Evolutionary conservation across 1,284 basidiomycete species (phyloP).

Genomic region (Fomitopsis pinicola): DNA sequence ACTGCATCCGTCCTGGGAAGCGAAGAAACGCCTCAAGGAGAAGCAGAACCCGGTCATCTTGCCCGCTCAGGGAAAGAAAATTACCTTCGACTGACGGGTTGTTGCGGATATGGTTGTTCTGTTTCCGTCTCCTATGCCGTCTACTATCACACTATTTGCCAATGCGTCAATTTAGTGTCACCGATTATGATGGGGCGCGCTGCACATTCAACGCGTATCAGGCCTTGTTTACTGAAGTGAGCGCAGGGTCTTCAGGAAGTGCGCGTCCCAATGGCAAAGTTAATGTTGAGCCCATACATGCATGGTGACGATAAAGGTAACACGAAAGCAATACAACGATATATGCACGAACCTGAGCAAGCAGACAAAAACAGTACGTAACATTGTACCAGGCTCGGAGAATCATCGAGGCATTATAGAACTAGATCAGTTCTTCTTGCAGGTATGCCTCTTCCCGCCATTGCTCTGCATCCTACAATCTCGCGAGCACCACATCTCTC

Average conservation of each 20-base stretch:
- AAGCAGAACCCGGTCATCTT: slow-evolving; percentile 50
- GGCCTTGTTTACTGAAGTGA: too few species aligned
- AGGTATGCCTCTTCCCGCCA: slow-evolving; percentile 43
- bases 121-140: background rate
- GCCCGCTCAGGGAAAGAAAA: slow-evolving; percentile 63
- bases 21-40: slow-evolving; percentile 77
- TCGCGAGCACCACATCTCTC: slow-evolving; percentile 66
- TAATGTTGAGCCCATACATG: too few species aligned
- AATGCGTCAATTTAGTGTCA: too few species aligned
- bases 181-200: too few species aligned
- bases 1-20: slow-evolving; percentile 92
- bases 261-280: too few species aligned
- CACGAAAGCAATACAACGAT: background rate
- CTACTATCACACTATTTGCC: too few species aligned
- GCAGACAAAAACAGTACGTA: background rate
- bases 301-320: background rate
- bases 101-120: background rate
- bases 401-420: background rate
- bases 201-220: too few species aligned
- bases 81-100: slow-evolving; percentile 43
- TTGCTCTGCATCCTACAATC: slow-evolving; percentile 50
- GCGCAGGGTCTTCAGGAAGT: too few species aligned
- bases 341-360: background rate
- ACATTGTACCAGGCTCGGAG: background rate
- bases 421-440: slow-evolving; percentile 7